Evolutionary conservation across 2,329 filamentous ascomycete genomes (phyloP), one percentile per base, ranked within the genome.

Genomic region (Aspergillus piperis): DNA sequence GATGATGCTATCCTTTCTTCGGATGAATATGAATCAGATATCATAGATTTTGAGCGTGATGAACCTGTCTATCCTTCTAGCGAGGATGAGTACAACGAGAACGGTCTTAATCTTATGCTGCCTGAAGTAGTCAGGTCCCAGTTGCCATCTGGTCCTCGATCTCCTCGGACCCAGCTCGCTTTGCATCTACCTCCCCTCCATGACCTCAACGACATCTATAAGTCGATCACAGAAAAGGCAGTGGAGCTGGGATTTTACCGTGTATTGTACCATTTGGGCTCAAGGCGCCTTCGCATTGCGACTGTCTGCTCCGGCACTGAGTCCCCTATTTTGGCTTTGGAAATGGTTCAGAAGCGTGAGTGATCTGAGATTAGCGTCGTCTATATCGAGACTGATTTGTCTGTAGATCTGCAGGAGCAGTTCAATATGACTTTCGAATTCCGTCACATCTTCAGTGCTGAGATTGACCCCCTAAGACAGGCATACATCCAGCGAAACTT

Each of bases 251-350:
- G 62, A 2, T 83, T 88, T 58, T 67, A 66, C 1, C 77, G 83
- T 30, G 78, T 87, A 41, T 75, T 65, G 50, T 72, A 39, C 19
- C 70, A 57, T 60, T 71, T 63, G 64, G 73, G 10, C 65, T 83
- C 8, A 54, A 68, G 30, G 58, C 77, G 54, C 72, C 78, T 89
- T 25, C 75, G 81, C 8, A 78, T 92, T 25, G 89, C 83, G 0
- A 94, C 90, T 0, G 86, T 92, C 79, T 93, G 90, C 70, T 92
- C 90, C 1, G 90, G 90, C 0, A 93, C 90, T 0, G 90, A 94
- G 66, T 86, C 86, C 4, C 90, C 90, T 0, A 75, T 94, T 2
- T 78, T 92, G 1, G 87, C 88, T 0, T 70, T 92, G 13, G 77
- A 85, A 13, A 78, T 88, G 71, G 75, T 91, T 49, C 72, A 76